Evolutionary conservation across 257 asterid genomes (phyloP).

Genomic region (Fraxinus cuspidata): DNA sequence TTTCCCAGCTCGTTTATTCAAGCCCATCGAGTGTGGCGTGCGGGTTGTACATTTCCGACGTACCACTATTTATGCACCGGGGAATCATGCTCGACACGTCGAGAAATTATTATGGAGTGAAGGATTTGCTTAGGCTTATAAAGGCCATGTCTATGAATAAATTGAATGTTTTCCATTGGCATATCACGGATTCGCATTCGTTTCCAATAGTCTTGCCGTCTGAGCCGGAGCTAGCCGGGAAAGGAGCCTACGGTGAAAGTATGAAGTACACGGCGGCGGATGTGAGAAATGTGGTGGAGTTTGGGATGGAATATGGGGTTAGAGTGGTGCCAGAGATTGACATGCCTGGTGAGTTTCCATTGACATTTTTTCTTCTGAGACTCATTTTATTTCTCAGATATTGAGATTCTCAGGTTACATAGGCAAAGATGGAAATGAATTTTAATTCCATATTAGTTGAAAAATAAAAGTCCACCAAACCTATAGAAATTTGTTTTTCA

Average conservation of each 20-base stretch:
- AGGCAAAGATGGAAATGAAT: too few species aligned
- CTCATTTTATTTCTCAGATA: too few species aligned
- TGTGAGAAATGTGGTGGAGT: constrained; percentile 60
- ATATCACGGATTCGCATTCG: constrained; percentile 91
- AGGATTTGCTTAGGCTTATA: constrained; percentile 65
- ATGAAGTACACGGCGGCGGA: constrained; percentile 79
- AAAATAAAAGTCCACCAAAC: too few species aligned
- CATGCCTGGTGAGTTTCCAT: constrained; percentile 79
- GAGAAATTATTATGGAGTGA: constrained; percentile 66
- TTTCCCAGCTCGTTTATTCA: constrained; percentile 77
- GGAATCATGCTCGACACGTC: constrained; percentile 86
- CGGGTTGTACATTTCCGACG: constrained; percentile 60
- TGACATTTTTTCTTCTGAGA: not conserved
- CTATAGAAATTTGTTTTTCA: too few species aligned
- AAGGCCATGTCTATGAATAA: constrained; percentile 82
- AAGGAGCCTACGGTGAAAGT: constrained; percentile 68
- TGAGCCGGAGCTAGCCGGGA: constrained; percentile 72
- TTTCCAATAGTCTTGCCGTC: constrained; percentile 75
- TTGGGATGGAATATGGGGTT: constrained; percentile 77
- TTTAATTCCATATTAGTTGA: too few species aligned
- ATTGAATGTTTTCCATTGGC: constrained; percentile 95
- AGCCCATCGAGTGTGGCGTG: constrained; percentile 48
- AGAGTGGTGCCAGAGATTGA: constrained; percentile 93
- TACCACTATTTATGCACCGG: constrained; percentile 70
- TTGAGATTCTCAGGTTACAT: too few species aligned